Base-by-base conservation (phyloP, 805 yeast species). In the Cyberlindnera maritima region DNA sequence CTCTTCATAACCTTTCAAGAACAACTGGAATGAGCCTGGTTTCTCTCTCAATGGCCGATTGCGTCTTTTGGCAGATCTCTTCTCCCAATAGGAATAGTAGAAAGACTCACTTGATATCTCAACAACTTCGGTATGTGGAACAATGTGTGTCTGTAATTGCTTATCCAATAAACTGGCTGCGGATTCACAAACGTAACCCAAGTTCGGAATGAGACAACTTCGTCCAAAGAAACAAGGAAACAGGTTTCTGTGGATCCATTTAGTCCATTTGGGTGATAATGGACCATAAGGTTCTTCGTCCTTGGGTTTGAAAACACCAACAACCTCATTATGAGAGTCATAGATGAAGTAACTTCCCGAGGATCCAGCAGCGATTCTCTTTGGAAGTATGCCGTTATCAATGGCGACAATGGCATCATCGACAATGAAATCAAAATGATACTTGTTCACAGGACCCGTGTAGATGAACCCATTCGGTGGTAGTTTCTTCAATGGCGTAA, bases 251-350 rank as follows among this genome's bases (percentile, higher is more conserved):
- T 85, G 90, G 3, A 83, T 60, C 90, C 91, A 85, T 63, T 85
- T 85, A 2, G 86, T 77, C 89, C 90, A 82, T 60, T 85, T 85
- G 1, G 91, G 90, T 4, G 86, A 79, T 43, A 85, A 58, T 1
- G 89, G 88, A 0, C 90, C 91, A 58, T 85, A 85, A 0, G 90
- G 91, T 55, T 85, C 90, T 61, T 85, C 91, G 62, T 84, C 89
- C 58, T 83, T 83, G 4, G 91, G 91, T 60, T 85, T 85, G 69
- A 85, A 85, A 2, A 85, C 81, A 0, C 83, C 90, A 14, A 73
- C 73, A 12, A 71, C 72, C 36, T 64, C 55, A 29, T 65, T 62
- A 1, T 50, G 28, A 2, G 66, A 50, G 39, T 68, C 66, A 49
- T 66, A 72, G 1, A 83, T 68, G 59, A 84, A 85, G 58, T 84